Evolutionary conservation across 345 rosid genomes (phyloP), one percentile per base, ranked within the genome.

Genomic region (Brassica rapa): DNA sequence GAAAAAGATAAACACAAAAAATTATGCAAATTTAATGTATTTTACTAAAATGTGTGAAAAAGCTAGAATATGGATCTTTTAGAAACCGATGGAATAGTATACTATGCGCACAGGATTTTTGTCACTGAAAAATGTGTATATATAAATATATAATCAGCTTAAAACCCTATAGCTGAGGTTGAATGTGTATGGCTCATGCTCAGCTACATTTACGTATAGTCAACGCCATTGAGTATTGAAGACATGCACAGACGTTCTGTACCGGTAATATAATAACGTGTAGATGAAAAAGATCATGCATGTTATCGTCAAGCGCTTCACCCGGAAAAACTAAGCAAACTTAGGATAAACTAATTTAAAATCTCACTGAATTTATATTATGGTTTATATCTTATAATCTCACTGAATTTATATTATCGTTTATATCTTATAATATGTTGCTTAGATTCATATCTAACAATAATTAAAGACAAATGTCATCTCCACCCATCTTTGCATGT

Each of bases 221-320:
- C 76, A 64, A 77, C 66, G 71, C 4, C 43, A 62, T 32, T 43
- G n/a, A 46, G 2, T 41, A 21, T 37, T 10, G 57, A 35, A 62
- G 46, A 33, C 55, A 71, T 71, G 70, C 56, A 70, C 46, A 64
- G 68, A 69, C 70, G 68, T 76, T 35, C 9, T 57, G 19, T n/a
- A 24, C 56, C 27, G 19, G 65, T 65, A 57, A 57, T 57, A 57
- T 57, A 4, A 25, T 35, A 41, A 23, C 73, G 32, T 60, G 23
- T 55, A 37, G 15, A 32, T 6, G 27, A 77, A 70, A 62, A 68
- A 10, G 1, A 11, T 39, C 10, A 53, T 70, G 53, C 62, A 75
- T 27, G 60, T 1, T 56, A 70, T 24, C 66, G 56, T 27, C 66
- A 24, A 70, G 32, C n/a, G 72, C 21, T 70, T 62, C 29, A 70